phyloP scores from a whole-genome alignment of 805 yeast genomes.

The Candida coleopterorum region DNA sequence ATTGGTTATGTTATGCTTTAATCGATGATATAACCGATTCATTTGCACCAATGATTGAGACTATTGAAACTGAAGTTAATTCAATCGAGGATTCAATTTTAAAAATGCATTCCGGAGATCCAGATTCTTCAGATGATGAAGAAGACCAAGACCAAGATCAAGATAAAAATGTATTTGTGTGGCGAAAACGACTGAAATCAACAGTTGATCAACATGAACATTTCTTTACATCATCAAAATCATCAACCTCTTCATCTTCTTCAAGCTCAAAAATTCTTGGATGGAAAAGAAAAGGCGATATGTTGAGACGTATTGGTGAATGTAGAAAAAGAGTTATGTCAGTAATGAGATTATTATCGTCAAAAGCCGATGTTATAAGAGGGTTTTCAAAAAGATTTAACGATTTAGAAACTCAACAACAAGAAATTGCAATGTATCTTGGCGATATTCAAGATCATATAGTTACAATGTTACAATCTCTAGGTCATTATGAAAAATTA shows the following conservation, averaged over 20 bases:
- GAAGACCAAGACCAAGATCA: conserved; percentile 21
- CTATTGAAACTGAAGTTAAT: conserved; percentile 91
- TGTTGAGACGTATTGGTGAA: conserved; percentile 92
- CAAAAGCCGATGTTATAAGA: conserved; percentile 95
- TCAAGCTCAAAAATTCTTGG: conserved; percentile 46
- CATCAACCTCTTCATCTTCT: conserved; percentile 34
- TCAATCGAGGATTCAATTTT: conserved; percentile 90
- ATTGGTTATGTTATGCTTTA: conserved; percentile 95
- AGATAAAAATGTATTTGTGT: conserved; percentile 25
- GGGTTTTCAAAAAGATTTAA: conserved; percentile 89
- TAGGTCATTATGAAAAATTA: conserved; percentile 91
- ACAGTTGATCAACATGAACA: conserved; percentile 26
- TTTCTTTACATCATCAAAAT: conserved; percentile 6
- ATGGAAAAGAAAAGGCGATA: conserved; percentile 92
- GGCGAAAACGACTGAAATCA: conserved; percentile 33
- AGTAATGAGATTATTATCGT: conserved; percentile 73
- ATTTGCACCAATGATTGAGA: conserved; percentile 92
- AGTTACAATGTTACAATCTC: conserved; percentile 92
- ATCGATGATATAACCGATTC: conserved; percentile 97
- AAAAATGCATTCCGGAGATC: conserved; percentile 72
- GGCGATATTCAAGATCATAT: conserved; percentile 98
- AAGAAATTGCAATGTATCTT: conserved; percentile 88
- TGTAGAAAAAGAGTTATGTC: conserved; percentile 94
- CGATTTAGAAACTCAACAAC: conserved; percentile 63
- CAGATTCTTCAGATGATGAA: conserved; percentile 35